Conservation (phyloP, 108 stramenopile species). For the Aurantiochytrium sp. region DNA sequence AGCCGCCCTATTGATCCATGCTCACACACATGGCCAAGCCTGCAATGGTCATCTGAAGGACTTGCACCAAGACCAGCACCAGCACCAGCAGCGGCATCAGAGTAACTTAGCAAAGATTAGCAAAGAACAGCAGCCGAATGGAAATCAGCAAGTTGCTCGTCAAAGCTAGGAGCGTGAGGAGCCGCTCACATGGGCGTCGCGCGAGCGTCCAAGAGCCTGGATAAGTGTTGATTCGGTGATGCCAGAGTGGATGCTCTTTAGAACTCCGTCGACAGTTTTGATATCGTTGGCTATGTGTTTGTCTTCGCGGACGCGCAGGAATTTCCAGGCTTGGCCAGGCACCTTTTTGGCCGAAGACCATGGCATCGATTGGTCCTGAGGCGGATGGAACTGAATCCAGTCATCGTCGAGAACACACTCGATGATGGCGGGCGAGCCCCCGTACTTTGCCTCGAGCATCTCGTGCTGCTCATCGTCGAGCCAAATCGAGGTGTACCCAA, state of each 20-base stretch:
- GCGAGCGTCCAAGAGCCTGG: background rate
- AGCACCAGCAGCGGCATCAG: too few species aligned
- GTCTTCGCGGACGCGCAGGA: background rate
- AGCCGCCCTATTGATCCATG: too few species aligned
- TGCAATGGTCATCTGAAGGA: too few species aligned
- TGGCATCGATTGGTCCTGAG: background rate
- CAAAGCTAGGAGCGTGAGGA: too few species aligned
- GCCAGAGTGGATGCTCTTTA: background rate
- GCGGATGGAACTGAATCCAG: background rate
- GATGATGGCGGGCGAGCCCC: background rate
- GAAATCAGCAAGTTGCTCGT: too few species aligned
- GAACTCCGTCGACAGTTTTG: background rate
- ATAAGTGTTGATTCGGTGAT: background rate
- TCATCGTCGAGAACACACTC: slow-evolving; percentile 14
- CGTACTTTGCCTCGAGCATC: background rate
- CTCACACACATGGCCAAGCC: too few species aligned
- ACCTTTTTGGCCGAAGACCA: background rate
- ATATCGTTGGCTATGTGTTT: background rate
- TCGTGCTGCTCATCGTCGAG: background rate
- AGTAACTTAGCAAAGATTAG: too few species aligned
- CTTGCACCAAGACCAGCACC: too few species aligned
- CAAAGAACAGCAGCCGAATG: too few species aligned
- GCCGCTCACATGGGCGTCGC: too few species aligned
- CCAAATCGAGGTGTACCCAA: background rate
- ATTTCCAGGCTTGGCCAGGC: background rate